These are phyloP conservation scores for Mycotypha africana DNA, from an alignment of 371 early-diverging fungal genomes.

Conservation along the genomic window DNA sequence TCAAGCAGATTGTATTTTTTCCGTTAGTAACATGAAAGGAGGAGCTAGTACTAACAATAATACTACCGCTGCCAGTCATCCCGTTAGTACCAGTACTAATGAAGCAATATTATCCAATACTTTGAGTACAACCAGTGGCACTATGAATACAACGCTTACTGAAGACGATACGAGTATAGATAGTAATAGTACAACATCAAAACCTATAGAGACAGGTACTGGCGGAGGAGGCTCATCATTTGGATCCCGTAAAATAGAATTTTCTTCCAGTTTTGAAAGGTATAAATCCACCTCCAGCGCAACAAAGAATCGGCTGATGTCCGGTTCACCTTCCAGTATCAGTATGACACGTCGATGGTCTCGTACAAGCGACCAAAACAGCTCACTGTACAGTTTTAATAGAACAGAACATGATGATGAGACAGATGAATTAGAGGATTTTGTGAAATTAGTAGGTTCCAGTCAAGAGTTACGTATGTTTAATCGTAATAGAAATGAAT, in stretches of 20 bases:
- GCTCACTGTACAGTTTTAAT: slow-evolving; percentile 13
- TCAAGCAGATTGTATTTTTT: slow-evolving; percentile 26
- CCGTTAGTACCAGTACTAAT: no score
- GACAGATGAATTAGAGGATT: slow-evolving; percentile 55
- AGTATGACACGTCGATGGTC: slow-evolving; percentile 24
- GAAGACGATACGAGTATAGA: no score
- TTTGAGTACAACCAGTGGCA: background rate
- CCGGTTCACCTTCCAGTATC: slow-evolving; percentile 13
- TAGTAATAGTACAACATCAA: no score
- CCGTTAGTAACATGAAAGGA: no score
- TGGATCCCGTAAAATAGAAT: slow-evolving; percentile 25
- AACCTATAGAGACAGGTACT: no score
- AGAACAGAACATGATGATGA: slow-evolving; percentile 17
- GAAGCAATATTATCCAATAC: background rate
- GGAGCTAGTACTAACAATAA: no score
- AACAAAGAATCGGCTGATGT: background rate
- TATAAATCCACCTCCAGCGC: slow-evolving; percentile 21
- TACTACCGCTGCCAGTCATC: no score
- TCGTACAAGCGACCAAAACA: slow-evolving; percentile 22
- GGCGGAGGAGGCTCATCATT: slow-evolving; percentile 18
- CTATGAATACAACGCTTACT: no score
- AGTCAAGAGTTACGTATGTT: slow-evolving; percentile 48
- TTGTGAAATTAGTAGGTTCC: slow-evolving; percentile 54
- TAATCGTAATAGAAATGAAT: slow-evolving; percentile 2
- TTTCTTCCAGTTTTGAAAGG: slow-evolving; percentile 33